Percentiles rank a stretch among this genome's conserved stretches.
phyloP scores from a whole-genome alignment of 176 grass and related monocot species.

The Rhynchospora tenuis region DNA sequence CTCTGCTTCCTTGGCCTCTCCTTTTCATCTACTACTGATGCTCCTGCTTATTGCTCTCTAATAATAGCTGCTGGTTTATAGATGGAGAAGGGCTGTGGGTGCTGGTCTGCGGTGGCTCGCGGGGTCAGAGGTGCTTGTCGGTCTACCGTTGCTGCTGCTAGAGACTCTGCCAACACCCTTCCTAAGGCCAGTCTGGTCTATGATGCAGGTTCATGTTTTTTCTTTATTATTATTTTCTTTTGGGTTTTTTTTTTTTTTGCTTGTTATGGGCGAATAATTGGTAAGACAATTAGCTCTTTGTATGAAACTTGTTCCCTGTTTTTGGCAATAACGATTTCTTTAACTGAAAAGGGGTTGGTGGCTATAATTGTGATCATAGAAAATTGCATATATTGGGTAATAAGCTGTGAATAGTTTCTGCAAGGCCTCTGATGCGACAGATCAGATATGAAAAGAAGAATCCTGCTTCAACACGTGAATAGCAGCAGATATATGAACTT shows the following conservation, averaged over 20 bases:
- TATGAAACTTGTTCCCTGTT: not conserved
- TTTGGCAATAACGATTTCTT: not conserved
- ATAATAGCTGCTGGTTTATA: constrained; percentile 26
- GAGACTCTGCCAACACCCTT: constrained; percentile 14
- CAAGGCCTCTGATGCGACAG: not conserved
- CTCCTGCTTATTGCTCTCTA: constrained; percentile 6
- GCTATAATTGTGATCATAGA: not conserved
- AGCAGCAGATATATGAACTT: not conserved
- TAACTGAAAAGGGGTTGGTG: not conserved
- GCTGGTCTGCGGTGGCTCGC: constrained; percentile 65
- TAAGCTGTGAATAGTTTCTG: no score
- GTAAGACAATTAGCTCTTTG: not conserved
- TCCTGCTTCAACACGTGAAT: not conserved
- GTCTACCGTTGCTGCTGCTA: constrained; percentile 13
- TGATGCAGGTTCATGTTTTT: constrained; percentile 50
- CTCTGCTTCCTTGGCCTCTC: constrained; percentile 23
- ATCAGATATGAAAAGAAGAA: not conserved
- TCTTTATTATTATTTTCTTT: no score
- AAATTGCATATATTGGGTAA: no score
- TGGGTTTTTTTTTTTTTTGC: not conserved
- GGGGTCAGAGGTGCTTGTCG: constrained; percentile 54
- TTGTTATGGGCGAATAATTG: constrained; percentile 6
- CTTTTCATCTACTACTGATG: constrained; percentile 10
- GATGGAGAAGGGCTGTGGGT: constrained; percentile 53
- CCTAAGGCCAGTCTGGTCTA: constrained; percentile 70